Percentiles rank a stretch among this genome's conserved stretches.
These are phyloP conservation scores for Zymoseptoria ardabiliae DNA, from an alignment of 2,329 filamentous ascomycete species.

Conservation along the genomic window DNA sequence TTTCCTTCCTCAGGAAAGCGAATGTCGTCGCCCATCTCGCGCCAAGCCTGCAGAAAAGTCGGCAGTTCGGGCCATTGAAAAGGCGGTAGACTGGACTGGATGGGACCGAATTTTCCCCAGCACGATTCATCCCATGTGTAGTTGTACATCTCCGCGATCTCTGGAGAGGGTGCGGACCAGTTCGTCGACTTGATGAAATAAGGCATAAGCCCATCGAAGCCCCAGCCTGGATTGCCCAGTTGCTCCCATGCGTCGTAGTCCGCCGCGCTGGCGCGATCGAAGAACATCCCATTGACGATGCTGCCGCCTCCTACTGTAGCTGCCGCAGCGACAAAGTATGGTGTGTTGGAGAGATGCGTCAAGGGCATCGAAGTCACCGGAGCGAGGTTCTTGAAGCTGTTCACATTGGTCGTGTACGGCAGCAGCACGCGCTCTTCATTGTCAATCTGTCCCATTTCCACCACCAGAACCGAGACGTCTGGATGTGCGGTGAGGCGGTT, in stretches of 20 bases:
- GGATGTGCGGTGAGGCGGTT: conserved; percentile 23
- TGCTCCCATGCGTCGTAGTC: conserved; percentile 37
- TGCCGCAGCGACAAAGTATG: conserved; percentile 15
- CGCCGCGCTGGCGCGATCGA: conserved; percentile 29
- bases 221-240: conserved; percentile 17
- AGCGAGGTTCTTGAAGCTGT: not conserved
- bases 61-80: conserved; percentile 8
- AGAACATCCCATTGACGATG: conserved; percentile 35
- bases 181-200: conserved; percentile 18
- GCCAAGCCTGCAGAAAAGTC: conserved; percentile 2
- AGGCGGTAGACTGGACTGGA: conserved; percentile 7
- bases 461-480: conserved; percentile 24
- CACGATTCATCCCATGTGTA: conserved; percentile 8
- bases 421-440: conserved; percentile 1
- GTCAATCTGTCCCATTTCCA: conserved; percentile 11
- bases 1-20: conserved; percentile 13
- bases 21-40: conserved; percentile 9
- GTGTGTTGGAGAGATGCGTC: conserved; percentile 17
- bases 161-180: conserved; percentile 4
- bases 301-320: conserved; percentile 31
- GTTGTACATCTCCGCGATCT: conserved; percentile 15
- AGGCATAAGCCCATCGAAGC: conserved; percentile 11
- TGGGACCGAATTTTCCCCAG: conserved; percentile 7
- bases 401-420: not conserved
- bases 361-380: conserved; percentile 8